Evolutionary conservation across 768 basidiomycete genomes (phyloP).

Genomic region (Leccinum boreale): DNA sequence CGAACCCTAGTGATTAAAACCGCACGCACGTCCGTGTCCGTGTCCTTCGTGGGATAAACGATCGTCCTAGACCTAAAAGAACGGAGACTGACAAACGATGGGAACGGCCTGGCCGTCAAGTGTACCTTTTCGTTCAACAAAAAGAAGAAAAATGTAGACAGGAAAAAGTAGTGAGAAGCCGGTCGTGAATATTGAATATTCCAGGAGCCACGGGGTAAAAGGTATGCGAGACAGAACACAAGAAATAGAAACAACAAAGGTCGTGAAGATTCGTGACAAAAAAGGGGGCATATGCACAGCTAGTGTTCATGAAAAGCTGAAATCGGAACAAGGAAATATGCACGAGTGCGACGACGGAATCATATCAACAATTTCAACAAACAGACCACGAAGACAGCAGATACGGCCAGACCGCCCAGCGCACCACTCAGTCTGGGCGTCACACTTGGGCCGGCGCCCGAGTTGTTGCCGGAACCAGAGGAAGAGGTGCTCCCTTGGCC

Average conservation of each 20-base stretch:
- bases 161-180: too few species aligned
- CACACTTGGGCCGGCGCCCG: conserved; percentile 3
- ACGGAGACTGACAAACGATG: not conserved
- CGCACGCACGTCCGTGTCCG: not conserved
- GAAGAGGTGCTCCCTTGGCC: conserved; percentile 7
- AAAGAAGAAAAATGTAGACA: not conserved
- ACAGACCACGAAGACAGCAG: conserved; percentile 14
- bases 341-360: not conserved
- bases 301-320: too few species aligned
- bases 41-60: not conserved
- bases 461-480: not conserved
- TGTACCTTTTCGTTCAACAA: not conserved
- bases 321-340: not conserved
- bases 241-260: too few species aligned
- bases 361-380: conserved; percentile 21
- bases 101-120: not conserved
- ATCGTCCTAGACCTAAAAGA: not conserved
- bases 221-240: too few species aligned
- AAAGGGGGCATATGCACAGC: too few species aligned
- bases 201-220: too few species aligned
- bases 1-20: not conserved
- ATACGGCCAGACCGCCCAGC: conserved; percentile 11
- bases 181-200: too few species aligned
- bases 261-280: too few species aligned
- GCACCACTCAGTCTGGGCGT: not conserved